Percentiles rank a stretch among this genome's conserved stretches.
Evolutionary conservation across 2,329 filamentous ascomycete genomes (phyloP).

Genomic region (Exserohilum rostratum): DNA sequence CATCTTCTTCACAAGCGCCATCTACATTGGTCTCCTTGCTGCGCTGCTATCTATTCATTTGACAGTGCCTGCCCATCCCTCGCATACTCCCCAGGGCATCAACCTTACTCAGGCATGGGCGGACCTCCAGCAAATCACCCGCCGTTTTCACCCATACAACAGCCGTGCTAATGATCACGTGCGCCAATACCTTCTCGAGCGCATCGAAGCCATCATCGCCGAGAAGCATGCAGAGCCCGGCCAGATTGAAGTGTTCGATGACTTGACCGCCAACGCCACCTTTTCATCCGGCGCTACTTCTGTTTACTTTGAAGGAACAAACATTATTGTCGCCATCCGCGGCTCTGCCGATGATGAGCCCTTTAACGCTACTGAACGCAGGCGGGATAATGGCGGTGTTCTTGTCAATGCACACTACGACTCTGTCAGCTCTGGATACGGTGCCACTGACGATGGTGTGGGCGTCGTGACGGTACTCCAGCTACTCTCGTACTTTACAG

Average conservation of each 20-base stretch:
- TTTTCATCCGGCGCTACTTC: constrained; percentile 60
- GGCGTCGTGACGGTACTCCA: constrained; percentile 87
- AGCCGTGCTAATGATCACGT: constrained; percentile 81
- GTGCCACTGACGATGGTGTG: constrained; percentile 92
- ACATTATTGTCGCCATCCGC: constrained; percentile 89
- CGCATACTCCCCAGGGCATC: constrained; percentile 64
- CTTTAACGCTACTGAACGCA: constrained; percentile 67
- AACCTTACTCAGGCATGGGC: constrained; percentile 86
- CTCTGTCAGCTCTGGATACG: constrained; percentile 88
- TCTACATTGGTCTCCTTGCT: constrained; percentile 80
- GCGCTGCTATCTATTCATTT: constrained; percentile 77
- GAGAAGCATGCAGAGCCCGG: constrained; percentile 55
- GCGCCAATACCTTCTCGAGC: constrained; percentile 73
- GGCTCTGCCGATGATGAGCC: constrained; percentile 73
- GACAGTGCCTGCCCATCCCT: constrained; percentile 71
- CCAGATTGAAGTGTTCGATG: constrained; percentile 74
- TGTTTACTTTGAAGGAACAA: constrained; percentile 90
- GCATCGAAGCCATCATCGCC: constrained; percentile 73
- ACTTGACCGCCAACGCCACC: constrained; percentile 79
- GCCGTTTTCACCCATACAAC: constrained; percentile 86
- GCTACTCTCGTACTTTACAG: constrained; percentile 83
- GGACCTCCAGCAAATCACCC: constrained; percentile 78
- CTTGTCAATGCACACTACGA: constrained; percentile 96
- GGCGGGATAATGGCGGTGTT: constrained; percentile 71
- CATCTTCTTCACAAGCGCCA: constrained; percentile 74